Evolutionary conservation across 306 rosid genomes (phyloP).

Genomic region (Vicia villosa): DNA sequence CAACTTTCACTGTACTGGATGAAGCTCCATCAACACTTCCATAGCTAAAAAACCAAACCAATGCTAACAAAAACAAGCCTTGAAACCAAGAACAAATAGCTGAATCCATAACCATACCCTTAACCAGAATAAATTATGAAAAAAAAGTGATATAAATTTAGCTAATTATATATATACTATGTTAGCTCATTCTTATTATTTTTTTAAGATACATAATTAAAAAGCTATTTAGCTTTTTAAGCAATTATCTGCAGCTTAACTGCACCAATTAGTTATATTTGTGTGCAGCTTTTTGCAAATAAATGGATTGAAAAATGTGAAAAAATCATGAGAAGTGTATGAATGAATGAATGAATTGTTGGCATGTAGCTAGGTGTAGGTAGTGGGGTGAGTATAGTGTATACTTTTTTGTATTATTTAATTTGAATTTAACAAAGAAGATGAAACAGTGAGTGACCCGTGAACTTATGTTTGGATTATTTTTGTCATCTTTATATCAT

Average conservation of each 20-base stretch:
- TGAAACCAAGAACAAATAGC: slow-evolving; percentile 36
- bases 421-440: slow-evolving; percentile 26
- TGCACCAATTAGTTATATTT: slow-evolving; percentile 14
- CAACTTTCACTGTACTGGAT: slow-evolving; percentile 43
- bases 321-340: slow-evolving; percentile 25
- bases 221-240: slow-evolving; percentile 44
- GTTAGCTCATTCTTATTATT: slow-evolving; percentile 24
- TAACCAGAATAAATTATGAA: background rate
- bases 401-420: slow-evolving; percentile 17
- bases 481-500: slow-evolving; percentile 62
- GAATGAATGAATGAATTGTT: slow-evolving; percentile 39
- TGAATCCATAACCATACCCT: slow-evolving; percentile 39
- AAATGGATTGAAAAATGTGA: slow-evolving; percentile 31
- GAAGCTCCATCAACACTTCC: slow-evolving; percentile 45
- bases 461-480: slow-evolving; percentile 52
- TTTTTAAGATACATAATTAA: slow-evolving; percentile 25
- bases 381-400: slow-evolving; percentile 27
- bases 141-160: slow-evolving; percentile 29
- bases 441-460: slow-evolving; percentile 59
- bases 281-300: slow-evolving; percentile 39
- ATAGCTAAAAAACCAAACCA: slow-evolving; percentile 35
- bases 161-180: slow-evolving; percentile 1
- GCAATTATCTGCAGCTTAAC: slow-evolving; percentile 28
- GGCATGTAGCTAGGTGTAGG: slow-evolving; percentile 41
- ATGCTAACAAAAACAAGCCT: slow-evolving; percentile 38